Percentiles rank a stretch among this genome's conserved stretches.
phyloP scores from a whole-genome alignment of 768 basidiomycete species.

The Amanita jacksonii region DNA sequence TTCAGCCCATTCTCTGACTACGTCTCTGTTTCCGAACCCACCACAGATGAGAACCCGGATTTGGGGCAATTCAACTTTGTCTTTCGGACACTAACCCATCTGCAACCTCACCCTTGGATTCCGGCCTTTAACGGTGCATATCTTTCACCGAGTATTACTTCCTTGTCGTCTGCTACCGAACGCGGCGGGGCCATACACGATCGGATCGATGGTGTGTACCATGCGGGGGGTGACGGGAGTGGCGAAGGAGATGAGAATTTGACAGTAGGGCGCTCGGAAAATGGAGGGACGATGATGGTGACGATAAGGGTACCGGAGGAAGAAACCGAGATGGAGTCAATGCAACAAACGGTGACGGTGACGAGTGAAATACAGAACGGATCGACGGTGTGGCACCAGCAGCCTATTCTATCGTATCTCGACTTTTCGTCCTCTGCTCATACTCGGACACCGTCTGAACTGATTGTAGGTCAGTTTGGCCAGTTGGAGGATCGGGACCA shows the following conservation, averaged over 20 bases:
- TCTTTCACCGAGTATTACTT: conserved; percentile 6
- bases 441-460: conserved; percentile 9
- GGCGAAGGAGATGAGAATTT: not conserved
- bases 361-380: conserved; percentile 17
- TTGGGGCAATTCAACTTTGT: conserved; percentile 65
- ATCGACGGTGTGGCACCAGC: conserved; percentile 60
- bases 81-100: conserved; percentile 51
- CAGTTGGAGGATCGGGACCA: not conserved
- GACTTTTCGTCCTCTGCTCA: conserved; percentile 14
- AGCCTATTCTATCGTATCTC: conserved; percentile 50
- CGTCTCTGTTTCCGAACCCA: conserved; percentile 31
- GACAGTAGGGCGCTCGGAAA: too few species aligned
- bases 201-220: too few species aligned
- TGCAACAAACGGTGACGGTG: too few species aligned
- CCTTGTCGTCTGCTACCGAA: conserved; percentile 11
- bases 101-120: conserved; percentile 38
- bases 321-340: too few species aligned
- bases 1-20: conserved; percentile 8
- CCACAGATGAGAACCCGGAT: conserved; percentile 60
- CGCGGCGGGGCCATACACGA: not conserved
- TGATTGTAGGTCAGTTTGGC: not conserved
- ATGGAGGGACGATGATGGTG: too few species aligned
- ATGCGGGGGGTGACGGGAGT: not conserved
- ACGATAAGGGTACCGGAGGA: too few species aligned
- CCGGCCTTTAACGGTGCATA: conserved; percentile 12